Evolutionary conservation across 805 yeast genomes (phyloP).

Genomic region (Candida pseudofarinosa): DNA sequence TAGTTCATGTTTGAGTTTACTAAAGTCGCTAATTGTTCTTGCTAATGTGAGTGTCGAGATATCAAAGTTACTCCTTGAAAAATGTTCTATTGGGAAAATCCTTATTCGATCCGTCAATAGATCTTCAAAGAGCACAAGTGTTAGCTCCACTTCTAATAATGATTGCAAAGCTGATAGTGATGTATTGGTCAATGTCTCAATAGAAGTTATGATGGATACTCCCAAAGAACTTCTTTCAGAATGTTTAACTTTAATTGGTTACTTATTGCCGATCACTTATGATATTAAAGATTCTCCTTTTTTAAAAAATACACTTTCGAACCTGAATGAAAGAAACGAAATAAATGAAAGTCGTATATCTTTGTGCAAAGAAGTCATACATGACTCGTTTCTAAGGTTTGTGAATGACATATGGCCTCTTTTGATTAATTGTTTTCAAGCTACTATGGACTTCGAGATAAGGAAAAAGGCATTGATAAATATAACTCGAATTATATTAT

Average conservation of each 20-base stretch:
- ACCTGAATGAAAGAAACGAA: slow-evolving; percentile 16
- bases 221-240: slow-evolving; percentile 62
- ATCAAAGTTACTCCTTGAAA: slow-evolving; percentile 42
- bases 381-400: slow-evolving; percentile 29
- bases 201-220: slow-evolving; percentile 69
- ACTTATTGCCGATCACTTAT: slow-evolving; percentile 51
- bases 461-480: slow-evolving; percentile 55
- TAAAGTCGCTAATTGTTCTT: slow-evolving; percentile 44
- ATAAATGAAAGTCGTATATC: slow-evolving; percentile 30
- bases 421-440: slow-evolving; percentile 61
- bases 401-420: slow-evolving; percentile 47
- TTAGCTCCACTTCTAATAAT: slow-evolving; percentile 3
- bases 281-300: slow-evolving; percentile 27
- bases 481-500: slow-evolving; percentile 47
- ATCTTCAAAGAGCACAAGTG: slow-evolving; percentile 25
- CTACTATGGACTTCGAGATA: slow-evolving; percentile 65
- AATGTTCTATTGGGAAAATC: slow-evolving; percentile 44
- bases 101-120: slow-evolving; percentile 49
- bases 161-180: slow-evolving; percentile 6
- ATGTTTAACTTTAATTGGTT: slow-evolving; percentile 52
- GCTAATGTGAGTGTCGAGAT: slow-evolving; percentile 40
- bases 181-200: slow-evolving; percentile 30
- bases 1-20: slow-evolving; percentile 36
- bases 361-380: slow-evolving; percentile 22
- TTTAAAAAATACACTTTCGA: slow-evolving; percentile 17